A percentile compares a stretch with the other conserved stretches of the same genome.
Conservation (phyloP, 352 stramenopile species). For the Pythium angustatum region DNA sequence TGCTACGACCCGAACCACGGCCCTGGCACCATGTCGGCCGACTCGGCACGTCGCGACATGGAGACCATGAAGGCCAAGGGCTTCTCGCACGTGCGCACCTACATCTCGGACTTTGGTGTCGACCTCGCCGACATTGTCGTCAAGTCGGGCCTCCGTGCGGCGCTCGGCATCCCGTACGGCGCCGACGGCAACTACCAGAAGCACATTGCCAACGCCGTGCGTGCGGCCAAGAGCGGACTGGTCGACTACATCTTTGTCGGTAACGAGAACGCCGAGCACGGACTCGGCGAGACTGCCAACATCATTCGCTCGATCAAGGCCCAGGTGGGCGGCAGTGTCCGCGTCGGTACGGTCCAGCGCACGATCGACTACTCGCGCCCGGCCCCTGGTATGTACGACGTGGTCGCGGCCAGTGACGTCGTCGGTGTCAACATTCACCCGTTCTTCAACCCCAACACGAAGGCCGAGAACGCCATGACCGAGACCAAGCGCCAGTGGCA, state of each 20-base stretch:
- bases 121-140: conserved; percentile 57
- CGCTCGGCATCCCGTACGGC: conserved; percentile 54
- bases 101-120: conserved; percentile 62
- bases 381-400: conserved; percentile 39
- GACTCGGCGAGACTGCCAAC: conserved; percentile 38
- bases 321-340: conserved; percentile 37
- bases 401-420: conserved; percentile 57
- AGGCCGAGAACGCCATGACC: conserved; percentile 41
- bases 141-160: conserved; percentile 42
- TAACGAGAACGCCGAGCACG: conserved; percentile 61
- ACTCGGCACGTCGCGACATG: conserved; percentile 47
- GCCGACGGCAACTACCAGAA: conserved; percentile 41
- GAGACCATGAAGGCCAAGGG: conserved; percentile 45
- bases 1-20: conserved; percentile 70
- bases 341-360: conserved; percentile 70
- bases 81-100: conserved; percentile 67
- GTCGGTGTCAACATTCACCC: conserved; percentile 77
- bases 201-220: conserved; percentile 45
- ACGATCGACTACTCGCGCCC: conserved; percentile 52
- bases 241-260: conserved; percentile 66
- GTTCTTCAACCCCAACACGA: conserved; percentile 47
- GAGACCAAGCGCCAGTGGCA: conserved; percentile 48
- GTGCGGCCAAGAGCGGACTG: conserved; percentile 37
- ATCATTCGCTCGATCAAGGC: conserved; percentile 56
- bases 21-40: conserved; percentile 32